phyloP scores from a whole-genome alignment of 306 rosid species.

The Biancaea sappan region DNA sequence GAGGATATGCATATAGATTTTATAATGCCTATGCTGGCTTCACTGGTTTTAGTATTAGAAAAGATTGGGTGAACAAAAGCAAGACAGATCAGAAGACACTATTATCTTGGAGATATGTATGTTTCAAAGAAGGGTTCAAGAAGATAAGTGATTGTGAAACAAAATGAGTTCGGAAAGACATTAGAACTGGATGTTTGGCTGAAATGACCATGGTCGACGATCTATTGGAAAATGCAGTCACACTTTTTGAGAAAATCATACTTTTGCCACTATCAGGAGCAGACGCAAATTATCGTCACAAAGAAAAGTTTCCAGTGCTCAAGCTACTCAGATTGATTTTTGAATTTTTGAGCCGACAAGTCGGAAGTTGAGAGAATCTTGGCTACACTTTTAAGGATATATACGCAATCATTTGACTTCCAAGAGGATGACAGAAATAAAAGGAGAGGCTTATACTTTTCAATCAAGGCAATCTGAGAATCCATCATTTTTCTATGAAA shows the following conservation, averaged over 20 bases:
- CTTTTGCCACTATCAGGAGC: too few species aligned
- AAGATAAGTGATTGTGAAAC: too few species aligned
- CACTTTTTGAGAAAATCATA: neutral
- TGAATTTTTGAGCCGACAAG: neutral
- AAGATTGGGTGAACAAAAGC: neutral
- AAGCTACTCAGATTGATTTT: neutral
- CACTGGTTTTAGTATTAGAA: neutral
- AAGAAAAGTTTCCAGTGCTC: neutral
- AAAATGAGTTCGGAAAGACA: too few species aligned
- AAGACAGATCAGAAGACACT: neutral
- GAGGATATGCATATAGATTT: neutral
- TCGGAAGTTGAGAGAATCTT: neutral
- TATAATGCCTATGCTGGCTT: too few species aligned
- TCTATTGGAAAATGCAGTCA: neutral
- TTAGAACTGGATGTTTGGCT: too few species aligned
- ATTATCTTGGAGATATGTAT: too few species aligned
- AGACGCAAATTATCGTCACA: too few species aligned
- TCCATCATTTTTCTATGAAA: neutral
- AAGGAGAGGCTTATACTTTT: neutral
- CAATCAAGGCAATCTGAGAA: neutral
- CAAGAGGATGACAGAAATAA: neutral
- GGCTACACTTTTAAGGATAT: neutral
- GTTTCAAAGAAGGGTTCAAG: too few species aligned
- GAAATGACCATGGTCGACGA: neutral
- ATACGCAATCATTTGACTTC: neutral